phyloP scores from a whole-genome alignment of 768 basidiomycete species.

The Krasilnikovozyma curviuscula region DNA sequence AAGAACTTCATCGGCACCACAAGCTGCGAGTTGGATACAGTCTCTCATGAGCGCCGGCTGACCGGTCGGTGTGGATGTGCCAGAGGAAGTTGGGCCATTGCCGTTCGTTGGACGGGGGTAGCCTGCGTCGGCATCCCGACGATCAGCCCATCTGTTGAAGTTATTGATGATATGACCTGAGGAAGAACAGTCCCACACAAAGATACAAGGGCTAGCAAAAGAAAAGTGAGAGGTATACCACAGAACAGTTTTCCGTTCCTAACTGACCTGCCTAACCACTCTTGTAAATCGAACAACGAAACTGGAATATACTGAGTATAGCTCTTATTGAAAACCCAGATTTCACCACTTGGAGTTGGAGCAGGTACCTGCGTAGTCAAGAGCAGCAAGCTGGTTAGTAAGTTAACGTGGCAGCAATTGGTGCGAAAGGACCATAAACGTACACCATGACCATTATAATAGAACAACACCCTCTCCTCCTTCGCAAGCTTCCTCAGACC shows the following conservation, averaged over 20 bases:
- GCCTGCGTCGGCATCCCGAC: slow-evolving; percentile 26
- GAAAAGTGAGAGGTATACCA: background rate
- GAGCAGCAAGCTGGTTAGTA: background rate
- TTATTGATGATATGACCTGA: slow-evolving; percentile 83
- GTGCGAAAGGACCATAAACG: slow-evolving; percentile 20
- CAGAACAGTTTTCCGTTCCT: background rate
- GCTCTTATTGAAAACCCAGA: slow-evolving; percentile 95
- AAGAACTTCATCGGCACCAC: slow-evolving; percentile 70
- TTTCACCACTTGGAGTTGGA: slow-evolving; percentile 78
- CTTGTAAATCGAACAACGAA: slow-evolving; percentile 77
- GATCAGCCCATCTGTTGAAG: slow-evolving; percentile 40
- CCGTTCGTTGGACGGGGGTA: background rate
- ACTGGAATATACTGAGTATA: slow-evolving; percentile 99
- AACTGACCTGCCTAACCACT: slow-evolving; percentile 50
- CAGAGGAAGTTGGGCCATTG: background rate
- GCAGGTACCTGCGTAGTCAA: slow-evolving; percentile 1
- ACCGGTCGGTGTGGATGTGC: background rate
- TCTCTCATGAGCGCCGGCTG: slow-evolving; percentile 27
- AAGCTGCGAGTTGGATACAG: slow-evolving; percentile 87
- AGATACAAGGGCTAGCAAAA: slow-evolving; percentile 73
- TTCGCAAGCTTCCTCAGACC: slow-evolving; percentile 69
- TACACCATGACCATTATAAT: slow-evolving; percentile 97
- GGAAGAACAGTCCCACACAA: slow-evolving; percentile 98
- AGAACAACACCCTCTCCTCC: slow-evolving; percentile 82
- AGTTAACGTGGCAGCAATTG: background rate